phyloP scores from a whole-genome alignment of 345 rosid species.

The Aquilaria malaccensis region DNA sequence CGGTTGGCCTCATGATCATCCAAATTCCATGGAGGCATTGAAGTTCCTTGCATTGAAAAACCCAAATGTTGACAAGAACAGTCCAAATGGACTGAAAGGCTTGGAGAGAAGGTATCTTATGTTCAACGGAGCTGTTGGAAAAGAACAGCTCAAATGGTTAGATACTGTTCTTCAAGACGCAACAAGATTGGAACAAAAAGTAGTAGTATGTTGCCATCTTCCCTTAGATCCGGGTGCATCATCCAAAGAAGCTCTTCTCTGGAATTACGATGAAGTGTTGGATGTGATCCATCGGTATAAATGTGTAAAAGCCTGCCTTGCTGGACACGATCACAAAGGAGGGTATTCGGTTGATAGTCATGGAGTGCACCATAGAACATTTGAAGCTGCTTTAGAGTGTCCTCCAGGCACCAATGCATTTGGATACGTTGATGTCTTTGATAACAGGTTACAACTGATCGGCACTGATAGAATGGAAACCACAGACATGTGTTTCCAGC shows the following conservation, averaged over 20 bases:
- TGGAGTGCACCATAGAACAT: constrained; percentile 74
- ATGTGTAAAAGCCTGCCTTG: constrained; percentile 75
- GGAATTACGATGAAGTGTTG: constrained; percentile 90
- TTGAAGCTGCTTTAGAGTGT: constrained; percentile 91
- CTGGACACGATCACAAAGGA: constrained; percentile 86
- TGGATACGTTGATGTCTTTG: constrained; percentile 69
- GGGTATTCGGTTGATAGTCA: constrained; percentile 68
- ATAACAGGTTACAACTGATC: constrained; percentile 50
- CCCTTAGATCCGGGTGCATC: constrained; percentile 67
- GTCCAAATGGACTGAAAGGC: constrained; percentile 62
- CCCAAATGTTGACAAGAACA: constrained; percentile 77
- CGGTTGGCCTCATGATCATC: constrained; percentile 78
- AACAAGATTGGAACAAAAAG: constrained; percentile 54
- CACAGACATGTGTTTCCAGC: constrained; percentile 33
- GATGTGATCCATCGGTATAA: constrained; percentile 50
- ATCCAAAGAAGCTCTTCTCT: constrained; percentile 49
- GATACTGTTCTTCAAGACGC: constrained; percentile 64
- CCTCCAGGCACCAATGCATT: constrained; percentile 81
- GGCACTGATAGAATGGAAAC: constrained; percentile 58
- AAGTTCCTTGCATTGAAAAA: constrained; percentile 58
- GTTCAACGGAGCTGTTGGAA: constrained; percentile 91
- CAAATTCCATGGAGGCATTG: constrained; percentile 56
- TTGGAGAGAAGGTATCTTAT: constrained; percentile 73
- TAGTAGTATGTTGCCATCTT: constrained; percentile 73
- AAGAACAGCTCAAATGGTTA: constrained; percentile 71